Percentiles rank a stretch among this genome's conserved stretches.
Conservation (phyloP, 2,329 filamentous ascomycete species). For the Fonsecaea erecta region DNA sequence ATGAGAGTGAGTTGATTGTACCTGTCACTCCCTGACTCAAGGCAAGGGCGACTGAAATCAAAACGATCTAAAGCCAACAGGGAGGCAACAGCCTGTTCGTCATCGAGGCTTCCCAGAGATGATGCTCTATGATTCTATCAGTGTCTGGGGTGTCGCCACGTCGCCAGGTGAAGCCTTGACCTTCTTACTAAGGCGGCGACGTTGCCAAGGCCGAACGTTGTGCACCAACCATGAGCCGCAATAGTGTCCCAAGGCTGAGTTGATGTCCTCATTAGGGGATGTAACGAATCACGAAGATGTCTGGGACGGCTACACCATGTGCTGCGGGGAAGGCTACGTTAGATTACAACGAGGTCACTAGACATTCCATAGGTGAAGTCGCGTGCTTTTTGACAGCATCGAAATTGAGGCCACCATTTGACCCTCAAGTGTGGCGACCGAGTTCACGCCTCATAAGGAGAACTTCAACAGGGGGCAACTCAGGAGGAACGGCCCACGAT, state of each 20-base stretch:
- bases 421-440: not conserved
- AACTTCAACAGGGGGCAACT: not conserved
- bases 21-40: not conserved
- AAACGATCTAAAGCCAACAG: not conserved
- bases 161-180: conserved; percentile 28
- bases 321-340: not conserved
- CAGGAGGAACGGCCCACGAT: not conserved
- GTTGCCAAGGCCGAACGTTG: conserved; percentile 20
- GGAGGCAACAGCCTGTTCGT: conserved; percentile 28
- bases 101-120: conserved; percentile 2
- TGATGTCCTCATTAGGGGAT: not conserved
- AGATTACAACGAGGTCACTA: not conserved
- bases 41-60: not conserved
- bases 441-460: not conserved
- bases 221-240: conserved; percentile 8
- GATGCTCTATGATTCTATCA: conserved; percentile 8
- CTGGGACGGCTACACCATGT: not conserved
- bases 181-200: conserved; percentile 16
- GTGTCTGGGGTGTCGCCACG: conserved; percentile 26
- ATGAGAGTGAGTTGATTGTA: not conserved
- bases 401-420: not conserved
- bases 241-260: conserved; percentile 19
- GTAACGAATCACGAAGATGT: not conserved
- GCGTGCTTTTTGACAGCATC: not conserved
- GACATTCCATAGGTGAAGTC: not conserved